These are phyloP conservation scores for Rutstroemia sp. DNA, from an alignment of 2,329 filamentous ascomycete genomes.

Conservation along the genomic window DNA sequence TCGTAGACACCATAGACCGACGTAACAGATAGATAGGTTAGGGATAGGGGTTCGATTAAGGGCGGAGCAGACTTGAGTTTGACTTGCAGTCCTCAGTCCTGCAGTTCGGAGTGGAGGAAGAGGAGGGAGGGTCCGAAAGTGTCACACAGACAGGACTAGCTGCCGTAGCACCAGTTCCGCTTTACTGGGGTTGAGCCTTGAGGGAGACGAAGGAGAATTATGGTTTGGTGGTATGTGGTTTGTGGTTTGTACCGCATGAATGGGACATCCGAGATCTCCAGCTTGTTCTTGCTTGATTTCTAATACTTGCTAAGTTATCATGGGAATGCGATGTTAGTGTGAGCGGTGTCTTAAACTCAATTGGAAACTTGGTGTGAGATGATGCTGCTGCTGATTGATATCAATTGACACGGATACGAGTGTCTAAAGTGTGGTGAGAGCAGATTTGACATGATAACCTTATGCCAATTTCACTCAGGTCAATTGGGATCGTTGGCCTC, in stretches of 20 bases:
- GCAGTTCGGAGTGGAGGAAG: not conserved
- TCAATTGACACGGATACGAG: slow-evolving; percentile 4
- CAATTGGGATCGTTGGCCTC: not conserved
- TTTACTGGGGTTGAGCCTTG: no score
- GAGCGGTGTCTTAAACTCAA: slow-evolving; percentile 3
- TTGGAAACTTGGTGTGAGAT: not conserved
- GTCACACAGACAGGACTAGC: no score
- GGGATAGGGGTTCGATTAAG: not conserved
- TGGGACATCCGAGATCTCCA: no score
- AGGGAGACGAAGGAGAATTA: no score
- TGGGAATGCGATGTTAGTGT: not conserved
- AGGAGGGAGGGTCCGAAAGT: no score
- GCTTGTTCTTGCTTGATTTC: no score
- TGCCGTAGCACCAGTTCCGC: no score
- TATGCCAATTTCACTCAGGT: not conserved
- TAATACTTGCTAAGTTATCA: no score
- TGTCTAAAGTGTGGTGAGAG: not conserved
- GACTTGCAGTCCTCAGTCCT: no score
- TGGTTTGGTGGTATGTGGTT: no score
- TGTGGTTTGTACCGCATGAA: no score
- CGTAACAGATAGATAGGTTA: not conserved
- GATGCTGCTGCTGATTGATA: not conserved
- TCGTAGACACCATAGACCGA: no score
- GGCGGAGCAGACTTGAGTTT: not conserved
- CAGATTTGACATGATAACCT: not conserved